A percentile compares a stretch with the other conserved stretches of the same genome.
These are phyloP conservation scores for Hamamelis virginiana DNA, from an alignment of 164 flowering plant species.

Conservation along the genomic window DNA sequence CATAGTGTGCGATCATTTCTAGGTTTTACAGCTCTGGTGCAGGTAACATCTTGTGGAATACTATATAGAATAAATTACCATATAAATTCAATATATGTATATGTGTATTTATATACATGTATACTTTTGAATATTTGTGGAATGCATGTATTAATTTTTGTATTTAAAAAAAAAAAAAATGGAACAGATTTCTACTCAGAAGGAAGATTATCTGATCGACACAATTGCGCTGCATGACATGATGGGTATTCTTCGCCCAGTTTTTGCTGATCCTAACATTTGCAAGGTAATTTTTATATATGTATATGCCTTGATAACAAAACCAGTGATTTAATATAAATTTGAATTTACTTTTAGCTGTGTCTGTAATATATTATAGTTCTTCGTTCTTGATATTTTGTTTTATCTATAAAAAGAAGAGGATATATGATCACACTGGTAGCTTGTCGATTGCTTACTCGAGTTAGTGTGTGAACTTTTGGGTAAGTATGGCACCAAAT, in stretches of 20 bases:
- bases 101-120: too few relatives aligned
- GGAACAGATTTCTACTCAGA: slow-evolving; percentile 70
- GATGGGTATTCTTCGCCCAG: slow-evolving; percentile 67
- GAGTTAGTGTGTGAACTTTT: not conserved
- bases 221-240: slow-evolving; percentile 81
- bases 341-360: too few relatives aligned
- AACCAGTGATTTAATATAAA: too few relatives aligned
- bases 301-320: too few relatives aligned
- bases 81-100: not conserved
- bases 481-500: not conserved
- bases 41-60: slow-evolving; percentile 38
- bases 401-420: not conserved
- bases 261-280: slow-evolving; percentile 72
- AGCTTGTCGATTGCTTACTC: not conserved
- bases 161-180: not conserved
- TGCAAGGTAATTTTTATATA: slow-evolving; percentile 90
- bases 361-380: too few relatives aligned
- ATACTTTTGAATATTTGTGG: too few relatives aligned
- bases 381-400: not conserved
- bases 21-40: slow-evolving; percentile 87
- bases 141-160: not conserved
- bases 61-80: not conserved
- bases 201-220: slow-evolving; percentile 81
- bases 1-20: slow-evolving; percentile 83
- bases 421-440: not conserved